Evolutionary conservation across 306 rosid species (phyloP), one percentile per base, ranked within the genome.

Genomic region (Ammopiptanthus mongolicus): DNA sequence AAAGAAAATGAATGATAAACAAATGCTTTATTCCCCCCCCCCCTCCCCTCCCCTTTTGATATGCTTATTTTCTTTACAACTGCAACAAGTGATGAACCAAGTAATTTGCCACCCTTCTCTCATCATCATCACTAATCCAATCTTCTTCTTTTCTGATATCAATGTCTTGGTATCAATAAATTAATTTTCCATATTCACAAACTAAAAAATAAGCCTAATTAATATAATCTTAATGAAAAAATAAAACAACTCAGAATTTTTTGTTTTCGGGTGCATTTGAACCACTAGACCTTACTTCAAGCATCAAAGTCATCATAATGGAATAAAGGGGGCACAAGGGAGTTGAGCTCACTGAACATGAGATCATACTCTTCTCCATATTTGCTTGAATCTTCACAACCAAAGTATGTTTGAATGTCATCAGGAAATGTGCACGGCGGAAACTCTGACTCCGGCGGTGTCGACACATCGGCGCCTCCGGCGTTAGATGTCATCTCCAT

Each of bases 361-460:
- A 80, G 23, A 70, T 86, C 90, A 72, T 88, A 92, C 34, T 73
- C 89, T 51, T 80, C 90, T 0, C 80, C 78, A 37, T 78, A 76
- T 77, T 60, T 78, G 8, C 62, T 70, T 1, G 83, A 78, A 48
- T 87, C 89, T 69, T 90, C 88, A 73, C 90, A 84, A 21, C 87
- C 96, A 61, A 94, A 94, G 65, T 86, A 94, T 0, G 98, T 94
- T 25, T 94, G 98, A 58, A 94, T 88, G 75, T 94, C 95, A 14
- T 86, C 86, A 0, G 98, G 97, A 28, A 94, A 88, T 14, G 83
- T 67, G 48, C 68, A 37, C 2, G 4, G n/a, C 82, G 85, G 33
- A 88, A 83, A 2, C 84, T 46, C 84, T 0, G 63, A 65, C 10
- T 83, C 91, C 6, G 77, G 62, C 0, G 71, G 46, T 1, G 83